Base-by-base conservation (phyloP, 208 protist species). In the Leishmania mexicana region DNA sequence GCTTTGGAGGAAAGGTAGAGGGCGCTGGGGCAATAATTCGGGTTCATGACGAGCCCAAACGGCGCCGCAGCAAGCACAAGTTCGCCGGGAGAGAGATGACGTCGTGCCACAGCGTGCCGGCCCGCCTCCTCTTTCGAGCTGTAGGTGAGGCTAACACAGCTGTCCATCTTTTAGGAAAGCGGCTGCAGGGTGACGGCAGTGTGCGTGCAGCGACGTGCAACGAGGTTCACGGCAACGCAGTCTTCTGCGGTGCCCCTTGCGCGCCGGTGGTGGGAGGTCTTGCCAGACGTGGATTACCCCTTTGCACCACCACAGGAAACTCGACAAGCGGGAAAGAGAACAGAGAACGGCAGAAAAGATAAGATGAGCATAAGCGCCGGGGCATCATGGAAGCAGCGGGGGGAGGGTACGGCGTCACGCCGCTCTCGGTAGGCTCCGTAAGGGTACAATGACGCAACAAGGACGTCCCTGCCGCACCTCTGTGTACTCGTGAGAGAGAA, bases 21-120 rank as follows among this genome's bases (percentile, higher is more conserved):
- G 21, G 81, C 92, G 68, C 85, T 93, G 47, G 81, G 57, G 60
- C 81, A 84, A 53, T 87, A 85, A 77, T 85, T 90, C 0, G 90
- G 88, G 74, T 89, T 92, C 54, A 92, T 75, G 31, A 89, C 81
- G 28, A 91, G 60, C 5, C 70, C 85, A 81, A 88, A 93, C 19
- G 90, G 92, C 8, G 88, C 88, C 17, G 92, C 80, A 0, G 85
- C n/a, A 60, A 96, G 83, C 38, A 94, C 90, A 45, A 92, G 84
- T 45, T 96, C 89, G 47, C 93, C 90, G 15, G 93, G 87, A 13
- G 74, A 83, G 38, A 96, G 87, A 31, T 77, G 72, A 21, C 71
- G 54, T 53, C 80, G 83, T 31, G 93, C 93, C 5, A 89, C 81
- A 21, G 87, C 89, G 68, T 89, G 90, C 10, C 93, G 87, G 17